Percentiles rank a stretch among this genome's conserved stretches.
These are phyloP conservation scores for Zygotorulaspora florentina DNA, from an alignment of 805 yeast genomes.

Conservation along the genomic window DNA sequence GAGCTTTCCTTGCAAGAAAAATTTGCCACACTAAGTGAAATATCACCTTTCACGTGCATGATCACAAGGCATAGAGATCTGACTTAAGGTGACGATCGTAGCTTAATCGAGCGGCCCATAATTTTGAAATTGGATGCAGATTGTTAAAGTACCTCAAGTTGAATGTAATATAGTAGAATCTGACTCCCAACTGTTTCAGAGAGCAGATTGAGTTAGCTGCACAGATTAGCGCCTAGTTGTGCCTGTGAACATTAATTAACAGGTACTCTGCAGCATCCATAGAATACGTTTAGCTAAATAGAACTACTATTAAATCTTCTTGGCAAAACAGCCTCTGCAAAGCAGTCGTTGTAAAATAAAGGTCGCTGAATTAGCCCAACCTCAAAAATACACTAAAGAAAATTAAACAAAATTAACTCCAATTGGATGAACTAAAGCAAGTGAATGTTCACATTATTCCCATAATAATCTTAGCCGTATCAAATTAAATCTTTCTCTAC, in stretches of 20 bases:
- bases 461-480: neutral
- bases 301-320: neutral
- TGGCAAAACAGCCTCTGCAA: neutral
- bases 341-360: neutral
- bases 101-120: neutral
- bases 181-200: too few relatives aligned
- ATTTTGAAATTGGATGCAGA: neutral
- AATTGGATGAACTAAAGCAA: neutral
- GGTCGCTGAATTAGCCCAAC: neutral
- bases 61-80: neutral
- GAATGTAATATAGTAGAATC: too few relatives aligned
- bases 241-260: too few relatives aligned
- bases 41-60: constrained; percentile 1
- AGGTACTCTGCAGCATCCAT: neutral
- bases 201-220: too few relatives aligned
- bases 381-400: neutral
- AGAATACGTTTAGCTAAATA: neutral
- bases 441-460: neutral
- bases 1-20: constrained; percentile 1
- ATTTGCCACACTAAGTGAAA: constrained; percentile 3
- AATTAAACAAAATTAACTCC: too few relatives aligned
- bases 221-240: too few relatives aligned
- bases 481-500: constrained; percentile 36
- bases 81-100: too few relatives aligned
- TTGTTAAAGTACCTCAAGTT: too few relatives aligned